Base-by-base conservation (phyloP, 2,329 filamentous ascomycete genomes). In the Cryphonectria japonica region DNA sequence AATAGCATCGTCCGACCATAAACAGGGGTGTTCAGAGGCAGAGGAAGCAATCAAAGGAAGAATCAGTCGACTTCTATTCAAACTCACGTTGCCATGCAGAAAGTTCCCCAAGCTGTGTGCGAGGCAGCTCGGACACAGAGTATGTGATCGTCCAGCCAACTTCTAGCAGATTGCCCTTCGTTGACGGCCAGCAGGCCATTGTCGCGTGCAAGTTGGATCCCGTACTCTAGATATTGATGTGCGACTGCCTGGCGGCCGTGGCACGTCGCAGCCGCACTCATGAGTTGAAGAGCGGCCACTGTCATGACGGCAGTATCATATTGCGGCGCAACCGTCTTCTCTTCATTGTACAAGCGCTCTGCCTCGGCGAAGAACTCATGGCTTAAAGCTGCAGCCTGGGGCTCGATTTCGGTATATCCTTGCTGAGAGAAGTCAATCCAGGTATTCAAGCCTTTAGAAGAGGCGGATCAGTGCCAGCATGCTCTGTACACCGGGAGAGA, bases 21-120 rank as follows among this genome's bases (percentile, higher is more conserved):
- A 32, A 54, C 54, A 59, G 34, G 34, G 34, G 34, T 34, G 6
- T 34, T 34, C 34, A 34, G 34, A 34, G 34, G 34, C 34, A 4
- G 34, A 6, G 34, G 34, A 34, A 6, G 34, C 34, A 34, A 34
- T 34, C 34, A 34, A 34, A 6, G 34, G 34, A 34, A 34, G 6
- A 6, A 34, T 34, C 34, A 34, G 34, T 34, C 6, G 3, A 34
- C 34, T 4, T 34, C 6, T 3, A 34, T 34, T 34, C 34, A 34
- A 70, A 70, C 71, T 64, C 43, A 72, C 71, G 69, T 69, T 19
- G 69, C 64, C 29, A 50, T 34, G 67, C 69, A 71, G 26, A 73
- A 73, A 13, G 69, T 69, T n/a, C 71, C 71, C 71, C 71, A 73
- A 9, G 69, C 71, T 0, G 71, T 67, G 29, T 73, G 67, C 29